A percentile compares a stretch with the other conserved stretches of the same genome.
Evolutionary conservation across 495 filamentous ascomycete species (phyloP).

Genomic region (Aspergillus homomorphus): DNA sequence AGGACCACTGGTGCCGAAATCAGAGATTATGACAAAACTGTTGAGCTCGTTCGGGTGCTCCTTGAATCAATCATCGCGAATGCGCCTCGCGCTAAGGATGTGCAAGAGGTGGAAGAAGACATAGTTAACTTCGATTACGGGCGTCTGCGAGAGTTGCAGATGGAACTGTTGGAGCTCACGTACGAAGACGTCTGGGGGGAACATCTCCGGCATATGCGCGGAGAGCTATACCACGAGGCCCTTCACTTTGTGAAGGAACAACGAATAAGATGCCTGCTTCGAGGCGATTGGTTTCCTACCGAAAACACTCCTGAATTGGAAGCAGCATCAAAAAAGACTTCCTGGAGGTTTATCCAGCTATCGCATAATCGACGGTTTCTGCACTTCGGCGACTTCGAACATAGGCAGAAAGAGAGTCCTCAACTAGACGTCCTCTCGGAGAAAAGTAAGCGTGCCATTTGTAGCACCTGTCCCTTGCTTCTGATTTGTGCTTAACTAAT

Average conservation of each 20-base stretch:
- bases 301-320: constrained; percentile 38
- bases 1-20: constrained; percentile 77
- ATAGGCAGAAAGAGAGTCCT: constrained; percentile 60
- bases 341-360: constrained; percentile 80
- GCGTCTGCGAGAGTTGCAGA: constrained; percentile 81
- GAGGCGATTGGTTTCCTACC: constrained; percentile 87
- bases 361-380: constrained; percentile 89
- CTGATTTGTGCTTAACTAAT: constrained; percentile 10
- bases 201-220: constrained; percentile 85
- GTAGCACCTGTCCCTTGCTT: background rate
- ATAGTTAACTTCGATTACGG: constrained; percentile 76
- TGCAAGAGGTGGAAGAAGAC: constrained; percentile 86
- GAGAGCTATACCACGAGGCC: constrained; percentile 88
- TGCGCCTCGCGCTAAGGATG: constrained; percentile 76
- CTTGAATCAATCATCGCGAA: constrained; percentile 87
- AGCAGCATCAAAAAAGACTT: constrained; percentile 36
- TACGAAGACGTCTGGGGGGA: constrained; percentile 95
- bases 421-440: constrained; percentile 70
- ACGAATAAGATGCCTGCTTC: constrained; percentile 84
- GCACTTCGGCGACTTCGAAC: constrained; percentile 86
- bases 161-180: constrained; percentile 85
- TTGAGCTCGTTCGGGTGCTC: constrained; percentile 86
- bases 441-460: constrained; percentile 54
- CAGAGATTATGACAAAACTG: constrained; percentile 89
- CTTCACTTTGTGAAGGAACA: constrained; percentile 96